phyloP scores from a whole-genome alignment of 176 grass and related monocot genomes.

The Zoysia pacifica region DNA sequence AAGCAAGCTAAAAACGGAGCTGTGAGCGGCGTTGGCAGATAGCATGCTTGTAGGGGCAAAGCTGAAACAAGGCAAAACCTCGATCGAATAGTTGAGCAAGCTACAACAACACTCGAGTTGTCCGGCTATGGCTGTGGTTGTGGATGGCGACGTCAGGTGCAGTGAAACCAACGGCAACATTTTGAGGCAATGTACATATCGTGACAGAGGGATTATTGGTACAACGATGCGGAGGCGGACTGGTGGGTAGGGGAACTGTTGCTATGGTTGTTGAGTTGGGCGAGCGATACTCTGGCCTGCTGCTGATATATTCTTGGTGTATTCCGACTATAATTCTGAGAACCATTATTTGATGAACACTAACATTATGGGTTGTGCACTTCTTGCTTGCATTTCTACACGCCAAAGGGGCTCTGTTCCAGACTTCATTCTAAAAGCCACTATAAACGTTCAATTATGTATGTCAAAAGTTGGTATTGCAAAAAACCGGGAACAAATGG shows the following conservation, averaged over 20 bases:
- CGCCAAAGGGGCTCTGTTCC: background rate
- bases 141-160: slow-evolving; percentile 4
- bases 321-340: slow-evolving; percentile 31
- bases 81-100: slow-evolving; percentile 34
- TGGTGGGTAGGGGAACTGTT: background rate
- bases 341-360: slow-evolving; percentile 27
- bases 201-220: slow-evolving; percentile 32
- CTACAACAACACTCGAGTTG: background rate
- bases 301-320: slow-evolving; percentile 33
- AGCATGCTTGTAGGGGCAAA: slow-evolving; percentile 25
- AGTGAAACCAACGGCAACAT: background rate
- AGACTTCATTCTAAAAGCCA: background rate
- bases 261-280: slow-evolving; percentile 36
- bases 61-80: slow-evolving; percentile 12
- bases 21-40: slow-evolving; percentile 35
- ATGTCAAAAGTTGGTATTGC: too few species aligned
- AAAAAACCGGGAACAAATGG: too few species aligned
- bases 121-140: background rate
- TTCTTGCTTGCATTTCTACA: slow-evolving; percentile 13
- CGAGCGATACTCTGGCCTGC: slow-evolving; percentile 11
- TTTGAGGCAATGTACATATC: slow-evolving; percentile 50
- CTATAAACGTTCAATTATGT: background rate
- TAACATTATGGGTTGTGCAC: background rate
- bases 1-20: slow-evolving; percentile 59
- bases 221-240: slow-evolving; percentile 21